Evolutionary conservation across 148 eudicot species (phyloP), one percentile per base, ranked within the genome.

Genomic region (Salicornia ramosissima): DNA sequence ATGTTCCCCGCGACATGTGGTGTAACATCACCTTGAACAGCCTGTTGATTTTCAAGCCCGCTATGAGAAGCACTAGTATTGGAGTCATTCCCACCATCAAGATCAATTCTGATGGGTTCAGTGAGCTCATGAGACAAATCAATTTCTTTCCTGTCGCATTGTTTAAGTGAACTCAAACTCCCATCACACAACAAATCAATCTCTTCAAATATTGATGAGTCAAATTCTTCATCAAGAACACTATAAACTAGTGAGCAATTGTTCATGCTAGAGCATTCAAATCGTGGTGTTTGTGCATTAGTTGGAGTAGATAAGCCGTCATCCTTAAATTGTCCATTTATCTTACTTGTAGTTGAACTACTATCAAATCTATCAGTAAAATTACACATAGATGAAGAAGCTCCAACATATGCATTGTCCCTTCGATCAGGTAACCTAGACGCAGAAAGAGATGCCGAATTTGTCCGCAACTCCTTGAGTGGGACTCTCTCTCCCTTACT

Each of bases 141-240:
- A 16, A 47, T n/a, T 13, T 47, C 61, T 62, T 61, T 54, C 63
- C 47, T 71, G 43, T 72, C 75, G 25, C 73, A 28, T 53, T 68
- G 57, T 39, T 71, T 71, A 6, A 33, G 67, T 40, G 84, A 71
- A 75, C 79, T 83, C 50, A 83, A 71, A 75, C 79, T 83, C 50
- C 68, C 78, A 80, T 84, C 83, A 68, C 92, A 88, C 75, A 93
- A 68, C 66, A 80, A 84, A 84, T 90, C 96, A 74, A 93, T 86
- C 79, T 88, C 82, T 65, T 85, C 84, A 28, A 93, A 69, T 73
- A 90, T 75, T 33, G 81, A 69, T 22, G 83, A 87, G 71, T 90
- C 95, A 80, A 93, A 80, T 54, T 81, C 95, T 25, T 85, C 92
- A 64, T 84, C 87, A 39, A 83, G 79, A 60, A 74, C 46, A 80